These are phyloP conservation scores for Candida tibetensis DNA, from an alignment of 805 yeast species.

Conservation along the genomic window DNA sequence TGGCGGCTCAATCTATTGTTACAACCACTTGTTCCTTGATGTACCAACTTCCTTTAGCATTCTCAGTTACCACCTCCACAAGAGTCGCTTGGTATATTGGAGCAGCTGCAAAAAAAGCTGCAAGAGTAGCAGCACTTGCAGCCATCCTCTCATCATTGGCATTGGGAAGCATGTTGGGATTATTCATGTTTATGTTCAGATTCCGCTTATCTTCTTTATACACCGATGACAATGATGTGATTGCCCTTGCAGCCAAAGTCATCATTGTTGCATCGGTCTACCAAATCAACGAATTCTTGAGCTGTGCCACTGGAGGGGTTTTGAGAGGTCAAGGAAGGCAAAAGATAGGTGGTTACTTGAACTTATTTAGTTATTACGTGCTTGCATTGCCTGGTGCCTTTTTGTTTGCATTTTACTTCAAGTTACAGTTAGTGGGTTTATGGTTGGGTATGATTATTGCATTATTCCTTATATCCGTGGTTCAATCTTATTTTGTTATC, in stretches of 20 bases:
- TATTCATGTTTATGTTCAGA: conserved; percentile 37
- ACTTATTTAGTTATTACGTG: conserved; percentile 46
- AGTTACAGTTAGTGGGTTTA: conserved; percentile 42
- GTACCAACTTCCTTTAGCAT: conserved; percentile 74
- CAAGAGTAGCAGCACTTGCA: conserved; percentile 35
- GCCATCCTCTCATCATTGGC: conserved; percentile 31
- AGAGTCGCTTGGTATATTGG: conserved; percentile 77
- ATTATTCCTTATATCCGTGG: conserved; percentile 37
- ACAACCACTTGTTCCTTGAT: conserved; percentile 65
- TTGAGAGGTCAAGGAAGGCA: conserved; percentile 60
- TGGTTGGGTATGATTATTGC: conserved; percentile 51
- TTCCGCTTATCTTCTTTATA: conserved; percentile 38
- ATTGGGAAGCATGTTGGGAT: conserved; percentile 37
- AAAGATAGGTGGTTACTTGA: conserved; percentile 52
- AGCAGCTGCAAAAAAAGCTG: conserved; percentile 48
- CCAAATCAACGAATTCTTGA: conserved; percentile 50
- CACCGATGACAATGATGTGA: conserved; percentile 38
- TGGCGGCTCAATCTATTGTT: conserved; percentile 74
- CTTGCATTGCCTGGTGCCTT: conserved; percentile 50
- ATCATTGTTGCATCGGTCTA: conserved; percentile 48
- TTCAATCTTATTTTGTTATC: conserved; percentile 41
- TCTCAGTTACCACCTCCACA: conserved; percentile 72
- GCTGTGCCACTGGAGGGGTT: conserved; percentile 52
- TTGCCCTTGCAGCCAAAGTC: conserved; percentile 37
- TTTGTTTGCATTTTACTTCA: conserved; percentile 40